Conservation (phyloP, 495 filamentous ascomycete species). For the Annulohypoxylon moriforme region DNA sequence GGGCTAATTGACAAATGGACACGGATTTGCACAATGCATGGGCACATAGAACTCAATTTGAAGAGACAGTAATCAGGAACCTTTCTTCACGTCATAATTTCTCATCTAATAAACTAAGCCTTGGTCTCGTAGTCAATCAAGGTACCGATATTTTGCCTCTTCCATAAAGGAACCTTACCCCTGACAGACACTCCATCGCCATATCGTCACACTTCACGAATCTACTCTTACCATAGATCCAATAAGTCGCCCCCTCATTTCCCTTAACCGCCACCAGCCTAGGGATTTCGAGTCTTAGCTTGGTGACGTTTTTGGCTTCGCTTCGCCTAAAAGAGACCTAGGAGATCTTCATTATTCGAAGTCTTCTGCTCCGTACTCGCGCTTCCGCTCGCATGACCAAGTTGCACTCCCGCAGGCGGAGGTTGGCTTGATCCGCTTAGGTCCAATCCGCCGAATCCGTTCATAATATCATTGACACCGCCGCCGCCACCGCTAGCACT, state of each 20-base stretch:
- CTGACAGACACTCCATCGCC: not conserved
- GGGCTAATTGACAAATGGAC: not conserved
- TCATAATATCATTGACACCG: slow-evolving; percentile 74
- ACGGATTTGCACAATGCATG: not conserved
- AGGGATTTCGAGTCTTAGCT: slow-evolving; percentile 12
- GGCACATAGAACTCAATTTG: slow-evolving; percentile 4
- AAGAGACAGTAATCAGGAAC: not conserved
- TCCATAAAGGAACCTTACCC: slow-evolving; percentile 1
- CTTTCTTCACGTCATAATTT: slow-evolving; percentile 20
- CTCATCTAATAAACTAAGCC: slow-evolving; percentile 26
- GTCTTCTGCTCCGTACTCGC: slow-evolving; percentile 55
- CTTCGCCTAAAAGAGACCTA: slow-evolving; percentile 80
- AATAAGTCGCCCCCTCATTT: slow-evolving; percentile 16
- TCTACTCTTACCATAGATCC: slow-evolving; percentile 24
- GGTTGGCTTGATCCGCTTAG: slow-evolving; percentile 72
- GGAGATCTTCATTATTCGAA: slow-evolving; percentile 87
- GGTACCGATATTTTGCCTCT: slow-evolving; percentile 17
- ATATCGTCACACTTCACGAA: not conserved
- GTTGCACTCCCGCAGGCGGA: slow-evolving; percentile 64
- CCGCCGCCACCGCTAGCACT: slow-evolving; percentile 42
- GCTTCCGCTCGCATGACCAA: slow-evolving; percentile 53
- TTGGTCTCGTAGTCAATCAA: slow-evolving; percentile 17
- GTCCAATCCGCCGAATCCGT: slow-evolving; percentile 84
- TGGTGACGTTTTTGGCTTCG: not conserved
- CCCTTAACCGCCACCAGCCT: not conserved